Evolutionary conservation across 768 basidiomycete species (phyloP).

Genomic region (Termitomyces sp.): DNA sequence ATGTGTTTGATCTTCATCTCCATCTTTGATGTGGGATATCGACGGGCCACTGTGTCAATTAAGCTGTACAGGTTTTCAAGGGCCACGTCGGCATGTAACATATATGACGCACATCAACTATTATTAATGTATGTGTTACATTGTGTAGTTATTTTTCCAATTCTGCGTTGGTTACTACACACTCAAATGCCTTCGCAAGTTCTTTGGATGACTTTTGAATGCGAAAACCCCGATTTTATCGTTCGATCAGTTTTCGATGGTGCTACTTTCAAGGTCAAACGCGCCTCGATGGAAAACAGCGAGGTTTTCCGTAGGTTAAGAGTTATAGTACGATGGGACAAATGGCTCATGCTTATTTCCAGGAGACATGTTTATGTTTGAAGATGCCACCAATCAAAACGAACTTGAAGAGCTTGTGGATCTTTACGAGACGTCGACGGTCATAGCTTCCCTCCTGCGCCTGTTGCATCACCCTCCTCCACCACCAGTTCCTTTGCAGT

Average conservation of each 20-base stretch:
- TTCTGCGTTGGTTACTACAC: neutral
- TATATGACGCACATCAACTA: neutral
- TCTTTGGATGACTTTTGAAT: slow-evolving; percentile 34
- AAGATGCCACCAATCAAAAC: slow-evolving; percentile 25
- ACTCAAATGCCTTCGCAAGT: slow-evolving; percentile 9
- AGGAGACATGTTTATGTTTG: slow-evolving; percentile 69
- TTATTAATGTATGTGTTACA: neutral
- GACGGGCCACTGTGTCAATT: slow-evolving; percentile 5
- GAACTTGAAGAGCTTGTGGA: slow-evolving; percentile 40
- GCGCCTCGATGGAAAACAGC: slow-evolving; percentile 44
- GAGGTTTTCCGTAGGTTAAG: slow-evolving; percentile 56
- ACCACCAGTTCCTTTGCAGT: slow-evolving; percentile 31
- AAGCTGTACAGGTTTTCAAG: slow-evolving; percentile 7
- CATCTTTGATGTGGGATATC: slow-evolving; percentile 17
- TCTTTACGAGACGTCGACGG: slow-evolving; percentile 45
- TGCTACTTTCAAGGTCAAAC: slow-evolving; percentile 42
- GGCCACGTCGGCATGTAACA: neutral
- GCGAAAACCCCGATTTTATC: slow-evolving; percentile 47
- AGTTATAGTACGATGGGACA: neutral
- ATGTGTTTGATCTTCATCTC: slow-evolving; percentile 19
- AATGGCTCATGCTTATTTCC: slow-evolving; percentile 11
- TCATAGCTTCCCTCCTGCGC: slow-evolving; percentile 44
- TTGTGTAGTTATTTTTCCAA: neutral
- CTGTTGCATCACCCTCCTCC: slow-evolving; percentile 51
- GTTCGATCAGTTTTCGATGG: slow-evolving; percentile 51